Conservation (phyloP, 2,329 filamentous ascomycete genomes). For the Aspergillus versicolor region DNA sequence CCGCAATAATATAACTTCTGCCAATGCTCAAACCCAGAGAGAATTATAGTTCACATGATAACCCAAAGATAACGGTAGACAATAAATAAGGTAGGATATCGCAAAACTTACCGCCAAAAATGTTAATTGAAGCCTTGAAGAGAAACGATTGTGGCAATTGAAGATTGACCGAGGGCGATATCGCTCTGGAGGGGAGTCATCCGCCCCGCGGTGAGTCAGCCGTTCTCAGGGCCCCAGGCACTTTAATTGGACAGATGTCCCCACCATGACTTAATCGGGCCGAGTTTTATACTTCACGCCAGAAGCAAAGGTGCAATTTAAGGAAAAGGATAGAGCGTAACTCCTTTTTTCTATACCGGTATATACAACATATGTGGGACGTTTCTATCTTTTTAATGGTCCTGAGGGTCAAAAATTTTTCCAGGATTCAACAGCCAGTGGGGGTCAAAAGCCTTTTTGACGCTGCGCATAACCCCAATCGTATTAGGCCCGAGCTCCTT, state of each 20-base stretch:
- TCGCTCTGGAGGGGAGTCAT: conserved; percentile 24
- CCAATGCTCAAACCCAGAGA: neutral
- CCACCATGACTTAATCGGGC: neutral
- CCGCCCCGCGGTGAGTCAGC: conserved; percentile 28
- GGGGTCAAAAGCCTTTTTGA: conserved; percentile 82
- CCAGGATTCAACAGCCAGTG: conserved; percentile 88
- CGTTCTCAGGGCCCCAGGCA: neutral
- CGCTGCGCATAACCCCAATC: conserved; percentile 76
- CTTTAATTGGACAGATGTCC: conserved; percentile 7
- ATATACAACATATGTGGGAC: neutral
- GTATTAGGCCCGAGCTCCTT: conserved; percentile 80
- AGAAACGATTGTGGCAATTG: conserved; percentile 21
- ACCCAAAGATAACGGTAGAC: neutral
- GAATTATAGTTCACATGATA: neutral
- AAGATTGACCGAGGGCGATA: conserved; percentile 27
- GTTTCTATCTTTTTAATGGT: conserved; percentile 9
- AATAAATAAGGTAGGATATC: neutral
- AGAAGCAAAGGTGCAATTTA: neutral
- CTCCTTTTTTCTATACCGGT: neutral
- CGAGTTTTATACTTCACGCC: conserved; percentile 7
- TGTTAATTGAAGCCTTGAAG: conserved; percentile 15
- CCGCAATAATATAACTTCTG: neutral
- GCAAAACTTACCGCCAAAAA: conserved; percentile 23
- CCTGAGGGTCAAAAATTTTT: conserved; percentile 74
- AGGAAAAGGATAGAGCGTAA: neutral